Conservation (phyloP, 2,329 filamentous ascomycete genomes). For the Cytospora schulzeri region DNA sequence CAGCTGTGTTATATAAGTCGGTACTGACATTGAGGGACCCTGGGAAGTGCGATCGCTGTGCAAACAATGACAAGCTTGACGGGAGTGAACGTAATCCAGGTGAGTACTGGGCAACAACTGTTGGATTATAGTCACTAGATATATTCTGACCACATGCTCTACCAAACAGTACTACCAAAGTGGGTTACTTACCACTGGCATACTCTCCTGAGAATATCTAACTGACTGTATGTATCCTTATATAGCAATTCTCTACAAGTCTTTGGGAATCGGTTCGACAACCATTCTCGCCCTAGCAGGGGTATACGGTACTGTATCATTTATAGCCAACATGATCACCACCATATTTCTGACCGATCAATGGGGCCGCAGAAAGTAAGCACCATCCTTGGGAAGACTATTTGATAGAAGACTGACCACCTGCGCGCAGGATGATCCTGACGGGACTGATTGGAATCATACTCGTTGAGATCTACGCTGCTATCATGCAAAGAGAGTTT, state of each 20-base stretch:
- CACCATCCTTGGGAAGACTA: not conserved
- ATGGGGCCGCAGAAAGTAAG: conserved; percentile 59
- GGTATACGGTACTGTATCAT: conserved; percentile 56
- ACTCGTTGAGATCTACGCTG: conserved; percentile 59
- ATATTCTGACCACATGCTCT: conserved; percentile 37
- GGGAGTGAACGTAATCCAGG: conserved; percentile 58
- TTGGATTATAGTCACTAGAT: too few species aligned
- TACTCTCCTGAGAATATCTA: too few species aligned
- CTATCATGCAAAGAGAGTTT: conserved; percentile 60
- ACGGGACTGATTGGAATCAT: conserved; percentile 54
- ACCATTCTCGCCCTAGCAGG: conserved; percentile 56
- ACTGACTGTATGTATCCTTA: not conserved
- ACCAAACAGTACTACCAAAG: conserved; percentile 26
- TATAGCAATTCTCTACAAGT: conserved; percentile 56
- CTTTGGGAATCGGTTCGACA: conserved; percentile 51
- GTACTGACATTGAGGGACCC: conserved; percentile 7
- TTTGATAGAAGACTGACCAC: not conserved
- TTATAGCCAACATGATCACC: conserved; percentile 52
- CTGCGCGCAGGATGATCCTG: conserved; percentile 52
- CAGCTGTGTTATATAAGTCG: too few species aligned
- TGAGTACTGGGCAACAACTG: not conserved
- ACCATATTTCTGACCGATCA: conserved; percentile 56
- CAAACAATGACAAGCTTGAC: conserved; percentile 61
- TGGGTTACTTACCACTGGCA: conserved; percentile 22
- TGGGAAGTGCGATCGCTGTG: conserved; percentile 49